phyloP scores from a whole-genome alignment of 2,329 filamentous ascomycete species.

The Fusarium piperis region DNA sequence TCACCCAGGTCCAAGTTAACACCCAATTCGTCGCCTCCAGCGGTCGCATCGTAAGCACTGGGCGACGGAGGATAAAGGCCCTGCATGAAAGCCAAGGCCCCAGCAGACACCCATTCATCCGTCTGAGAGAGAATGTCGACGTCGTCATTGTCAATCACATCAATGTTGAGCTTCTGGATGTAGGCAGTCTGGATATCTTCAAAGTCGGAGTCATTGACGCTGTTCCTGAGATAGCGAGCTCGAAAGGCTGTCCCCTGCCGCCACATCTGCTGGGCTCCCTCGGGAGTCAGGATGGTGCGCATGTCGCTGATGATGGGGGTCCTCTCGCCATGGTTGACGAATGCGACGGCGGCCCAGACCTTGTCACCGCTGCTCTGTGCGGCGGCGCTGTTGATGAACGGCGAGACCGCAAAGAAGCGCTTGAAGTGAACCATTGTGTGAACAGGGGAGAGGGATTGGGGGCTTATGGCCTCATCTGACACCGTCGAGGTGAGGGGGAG shows the following conservation, averaged over 20 bases:
- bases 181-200: constrained; percentile 43
- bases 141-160: constrained; percentile 61
- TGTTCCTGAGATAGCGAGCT: constrained; percentile 56
- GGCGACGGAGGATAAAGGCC: constrained; percentile 81
- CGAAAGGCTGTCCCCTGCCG: constrained; percentile 60
- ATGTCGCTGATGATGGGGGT: constrained; percentile 52
- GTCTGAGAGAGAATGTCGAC: constrained; percentile 54
- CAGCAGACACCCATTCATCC: constrained; percentile 66
- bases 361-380: constrained; percentile 50
- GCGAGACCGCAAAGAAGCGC: constrained; percentile 12
- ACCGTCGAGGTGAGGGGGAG: constrained; percentile 23
- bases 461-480: constrained; percentile 6
- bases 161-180: constrained; percentile 54
- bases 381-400: constrained; percentile 36
- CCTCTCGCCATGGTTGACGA: constrained; percentile 63
- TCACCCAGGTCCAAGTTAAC: constrained; percentile 49
- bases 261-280: constrained; percentile 63
- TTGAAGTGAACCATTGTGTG: constrained; percentile 33
- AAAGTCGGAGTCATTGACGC: constrained; percentile 37
- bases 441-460: no score
- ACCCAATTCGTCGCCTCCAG: constrained; percentile 52
- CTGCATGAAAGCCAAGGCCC: constrained; percentile 82
- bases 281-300: constrained; percentile 56
- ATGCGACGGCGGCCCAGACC: constrained; percentile 61
- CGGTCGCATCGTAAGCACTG: constrained; percentile 40